These are phyloP conservation scores for Azolla pinnata DNA, from an alignment of 75 land plant species.

Conservation along the genomic window DNA sequence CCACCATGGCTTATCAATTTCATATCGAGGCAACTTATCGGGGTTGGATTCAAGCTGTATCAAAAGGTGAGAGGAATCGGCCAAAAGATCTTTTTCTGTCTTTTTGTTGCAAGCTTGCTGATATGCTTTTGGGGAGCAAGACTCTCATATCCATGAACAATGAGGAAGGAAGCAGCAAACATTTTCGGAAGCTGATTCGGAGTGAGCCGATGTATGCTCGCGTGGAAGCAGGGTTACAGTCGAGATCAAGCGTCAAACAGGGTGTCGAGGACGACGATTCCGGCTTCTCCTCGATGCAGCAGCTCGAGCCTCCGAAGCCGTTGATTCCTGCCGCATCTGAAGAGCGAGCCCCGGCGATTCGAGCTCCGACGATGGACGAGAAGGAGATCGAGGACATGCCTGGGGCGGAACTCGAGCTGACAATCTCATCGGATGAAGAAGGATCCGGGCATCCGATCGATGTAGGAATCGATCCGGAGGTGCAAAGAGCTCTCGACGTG, in stretches of 20 bases:
- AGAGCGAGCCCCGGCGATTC: no score
- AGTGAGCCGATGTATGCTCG: conserved; percentile 40
- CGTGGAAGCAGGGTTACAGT: conserved; percentile 26
- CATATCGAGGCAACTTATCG: conserved; percentile 81
- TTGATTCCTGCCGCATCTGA: no score
- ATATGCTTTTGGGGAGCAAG: conserved; percentile 32
- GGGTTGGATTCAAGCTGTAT: conserved; percentile 82
- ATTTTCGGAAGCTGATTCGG: conserved; percentile 24
- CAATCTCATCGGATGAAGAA: no score
- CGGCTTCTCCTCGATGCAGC: no score
- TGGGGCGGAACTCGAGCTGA: no score
- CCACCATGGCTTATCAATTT: conserved; percentile 86
- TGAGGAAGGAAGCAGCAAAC: conserved; percentile 17
- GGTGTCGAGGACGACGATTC: no score
- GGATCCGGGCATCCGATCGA: no score
- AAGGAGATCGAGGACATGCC: no score
- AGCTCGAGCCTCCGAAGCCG: no score
- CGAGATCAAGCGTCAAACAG: no score
- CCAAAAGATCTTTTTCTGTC: not conserved
- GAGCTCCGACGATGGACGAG: no score
- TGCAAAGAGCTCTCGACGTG: conserved; percentile 44
- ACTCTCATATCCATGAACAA: conserved; percentile 33
- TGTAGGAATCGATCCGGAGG: conserved; percentile 58
- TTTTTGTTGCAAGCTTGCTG: no score
- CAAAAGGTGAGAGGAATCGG: conserved; percentile 80